These are phyloP conservation scores for Ensete glaucum DNA, from an alignment of 176 grass and related monocot species.

Conservation along the genomic window DNA sequence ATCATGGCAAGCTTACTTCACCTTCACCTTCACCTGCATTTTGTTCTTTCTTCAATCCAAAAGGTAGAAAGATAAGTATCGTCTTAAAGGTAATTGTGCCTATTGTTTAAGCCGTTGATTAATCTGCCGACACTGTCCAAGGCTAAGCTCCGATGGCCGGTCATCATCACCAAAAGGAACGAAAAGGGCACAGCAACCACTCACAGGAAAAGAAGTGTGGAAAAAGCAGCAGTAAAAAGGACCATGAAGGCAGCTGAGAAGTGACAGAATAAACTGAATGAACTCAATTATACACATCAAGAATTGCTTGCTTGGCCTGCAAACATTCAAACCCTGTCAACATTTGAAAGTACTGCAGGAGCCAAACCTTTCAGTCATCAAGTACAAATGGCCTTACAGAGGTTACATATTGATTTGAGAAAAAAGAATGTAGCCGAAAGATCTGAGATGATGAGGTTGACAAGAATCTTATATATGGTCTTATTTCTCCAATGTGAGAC, in stretches of 20 bases:
- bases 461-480: neutral
- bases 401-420: neutral
- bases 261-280: neutral
- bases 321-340: neutral
- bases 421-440: neutral
- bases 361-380: neutral
- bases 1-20: too few relatives aligned
- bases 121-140: neutral
- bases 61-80: too few relatives aligned
- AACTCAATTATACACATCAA: neutral
- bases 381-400: neutral
- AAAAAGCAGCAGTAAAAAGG: neutral
- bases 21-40: too few relatives aligned
- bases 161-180: neutral
- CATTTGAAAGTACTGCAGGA: neutral
- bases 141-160: neutral
- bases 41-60: neutral
- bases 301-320: neutral
- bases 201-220: neutral
- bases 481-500: neutral
- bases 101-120: neutral
- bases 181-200: neutral
- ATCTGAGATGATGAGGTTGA: neutral
- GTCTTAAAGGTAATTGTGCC: too few relatives aligned
- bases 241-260: neutral